A percentile compares a stretch with the other conserved stretches of the same genome.
Evolutionary conservation across 2,329 filamentous ascomycete species (phyloP).

Genomic region (Acrodontium crateriforme): DNA sequence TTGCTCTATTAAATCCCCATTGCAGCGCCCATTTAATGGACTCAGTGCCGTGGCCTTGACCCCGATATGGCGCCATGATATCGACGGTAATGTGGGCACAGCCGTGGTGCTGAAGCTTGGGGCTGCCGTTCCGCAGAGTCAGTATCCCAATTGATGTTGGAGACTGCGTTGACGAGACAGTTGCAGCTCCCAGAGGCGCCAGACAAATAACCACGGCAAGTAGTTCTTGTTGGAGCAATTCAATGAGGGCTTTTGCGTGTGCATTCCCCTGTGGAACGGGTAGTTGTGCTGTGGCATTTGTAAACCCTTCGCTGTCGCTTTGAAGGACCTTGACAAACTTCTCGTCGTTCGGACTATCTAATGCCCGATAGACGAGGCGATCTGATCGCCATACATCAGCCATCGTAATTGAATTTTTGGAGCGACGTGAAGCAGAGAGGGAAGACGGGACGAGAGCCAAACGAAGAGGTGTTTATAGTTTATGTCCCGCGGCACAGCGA

Average conservation of each 20-base stretch:
- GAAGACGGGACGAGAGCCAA: too few relatives aligned
- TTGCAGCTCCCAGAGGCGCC: too few relatives aligned
- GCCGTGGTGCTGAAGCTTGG: too few relatives aligned
- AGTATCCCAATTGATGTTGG: too few relatives aligned
- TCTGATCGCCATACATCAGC: constrained; percentile 24
- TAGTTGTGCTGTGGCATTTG: constrained; percentile 8
- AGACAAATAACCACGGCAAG: constrained; percentile 28
- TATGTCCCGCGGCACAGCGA: too few relatives aligned
- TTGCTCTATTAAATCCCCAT: constrained; percentile 33
- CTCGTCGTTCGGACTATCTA: constrained; percentile 22
- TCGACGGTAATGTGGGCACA: too few relatives aligned
- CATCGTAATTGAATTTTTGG: constrained; percentile 1
- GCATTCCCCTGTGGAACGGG: constrained; percentile 19
- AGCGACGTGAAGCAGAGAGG: too few relatives aligned
- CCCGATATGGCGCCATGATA: too few relatives aligned
- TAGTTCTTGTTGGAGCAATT: constrained; percentile 15
- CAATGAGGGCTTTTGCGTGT: constrained; percentile 14
- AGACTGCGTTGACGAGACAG: too few relatives aligned
- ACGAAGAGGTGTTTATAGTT: too few relatives aligned
- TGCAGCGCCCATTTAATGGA: constrained; percentile 18
- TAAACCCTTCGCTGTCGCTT: constrained; percentile 5
- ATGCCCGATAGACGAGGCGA: constrained; percentile 26
- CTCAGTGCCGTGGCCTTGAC: too few relatives aligned
- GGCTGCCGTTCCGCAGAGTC: too few relatives aligned
- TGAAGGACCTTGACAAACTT: constrained; percentile 12